Base-by-base conservation (phyloP, 108 stramenopile species). In the Nitzschia sp. region DNA sequence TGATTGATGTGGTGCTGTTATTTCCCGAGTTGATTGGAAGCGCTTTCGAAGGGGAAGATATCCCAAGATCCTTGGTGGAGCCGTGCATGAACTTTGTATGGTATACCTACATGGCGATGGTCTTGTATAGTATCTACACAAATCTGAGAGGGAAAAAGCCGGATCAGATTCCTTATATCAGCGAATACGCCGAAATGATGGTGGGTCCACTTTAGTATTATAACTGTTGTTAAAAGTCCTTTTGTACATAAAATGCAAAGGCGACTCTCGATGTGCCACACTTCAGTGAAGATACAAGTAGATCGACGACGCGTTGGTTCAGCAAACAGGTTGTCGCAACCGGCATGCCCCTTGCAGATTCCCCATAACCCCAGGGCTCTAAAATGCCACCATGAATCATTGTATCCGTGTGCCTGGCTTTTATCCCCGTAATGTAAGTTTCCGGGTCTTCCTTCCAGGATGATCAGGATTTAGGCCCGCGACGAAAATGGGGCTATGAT, bases 71-170 rank as follows among this genome's bases (percentile, higher is more conserved):
- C 8, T 32, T 87, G 0, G 35, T 61, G 9, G 92, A 86, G 60
- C 85, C 88, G 15, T 72, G 75, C 46, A 74, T 68, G 15, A 91
- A 91, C 64, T 91, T 91, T 61, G 79, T 90, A 21, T 90, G 82
- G 77, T 86, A 86, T 62, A 54, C 49, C 2, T 86, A 86, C 68
- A 73, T 85, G 63, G 69, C 78, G 35, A 53, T 71, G 35, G 75
- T 85, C 0, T 47, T 84, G 13, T 94, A 94, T 72, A 73, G 75
- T 36, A 57, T 89, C n/a, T 60, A 38, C 13, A 65, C 54, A 32
- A 89, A 90, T 78, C 57, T 90, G 51, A 58, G 70, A 30, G 89
- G 89, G 19, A 80, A 86, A 74, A 85, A 82, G 58, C 92, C 92
- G 13, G 72, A 88, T 68, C 62, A 78, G 28, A 87, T 94, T n/a